A percentile compares a stretch with the other conserved stretches of the same genome.
These are phyloP conservation scores for Russula sp. DNA, from an alignment of 768 basidiomycete species.

Conservation along the genomic window DNA sequence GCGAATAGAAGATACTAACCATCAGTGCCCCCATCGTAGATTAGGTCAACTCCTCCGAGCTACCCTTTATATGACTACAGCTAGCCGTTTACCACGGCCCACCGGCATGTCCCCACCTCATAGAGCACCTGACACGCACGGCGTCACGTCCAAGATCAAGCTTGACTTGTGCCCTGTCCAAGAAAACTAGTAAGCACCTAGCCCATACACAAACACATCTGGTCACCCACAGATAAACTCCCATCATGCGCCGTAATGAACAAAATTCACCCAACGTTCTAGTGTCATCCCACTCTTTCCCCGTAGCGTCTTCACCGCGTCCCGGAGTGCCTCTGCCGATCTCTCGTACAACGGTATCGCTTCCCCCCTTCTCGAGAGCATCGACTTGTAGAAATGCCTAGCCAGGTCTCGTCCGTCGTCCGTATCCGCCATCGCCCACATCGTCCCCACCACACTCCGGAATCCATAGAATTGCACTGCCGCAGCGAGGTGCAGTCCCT, in stretches of 20 bases:
- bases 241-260: slow-evolving; percentile 6
- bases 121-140: neutral
- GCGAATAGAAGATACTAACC: too few relatives aligned
- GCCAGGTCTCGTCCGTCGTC: slow-evolving; percentile 11
- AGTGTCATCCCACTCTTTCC: neutral
- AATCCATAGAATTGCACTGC: slow-evolving; percentile 18
- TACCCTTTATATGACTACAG: too few relatives aligned
- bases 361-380: neutral
- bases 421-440: slow-evolving; percentile 13
- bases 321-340: neutral
- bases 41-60: too few relatives aligned
- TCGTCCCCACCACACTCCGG: slow-evolving; percentile 13
- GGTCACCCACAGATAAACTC: too few relatives aligned
- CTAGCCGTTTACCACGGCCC: neutral
- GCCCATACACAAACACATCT: neutral
- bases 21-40: too few relatives aligned
- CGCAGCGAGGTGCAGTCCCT: slow-evolving; percentile 11
- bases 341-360: neutral
- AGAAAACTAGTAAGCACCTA: neutral
- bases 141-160: neutral
- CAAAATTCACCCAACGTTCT: slow-evolving; percentile 5
- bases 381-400: neutral
- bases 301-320: neutral
- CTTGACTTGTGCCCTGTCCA: neutral
- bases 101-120: neutral